phyloP scores from a whole-genome alignment of 345 rosid genomes.

The Aquilaria malaccensis region DNA sequence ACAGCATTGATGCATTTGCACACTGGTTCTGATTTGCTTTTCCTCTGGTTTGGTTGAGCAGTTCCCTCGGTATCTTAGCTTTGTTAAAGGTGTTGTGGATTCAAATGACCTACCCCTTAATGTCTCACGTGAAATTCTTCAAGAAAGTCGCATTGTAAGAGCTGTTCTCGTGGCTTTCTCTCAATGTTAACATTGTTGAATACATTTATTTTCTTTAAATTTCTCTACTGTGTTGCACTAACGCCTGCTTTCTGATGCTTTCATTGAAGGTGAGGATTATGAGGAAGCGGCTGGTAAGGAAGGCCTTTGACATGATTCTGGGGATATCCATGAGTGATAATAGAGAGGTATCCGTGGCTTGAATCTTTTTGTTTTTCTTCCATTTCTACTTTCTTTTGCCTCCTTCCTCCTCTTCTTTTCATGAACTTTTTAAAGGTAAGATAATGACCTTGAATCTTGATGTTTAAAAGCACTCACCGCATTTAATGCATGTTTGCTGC shows the following conservation, averaged over 20 bases:
- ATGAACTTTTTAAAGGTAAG: neutral
- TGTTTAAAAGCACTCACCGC: neutral
- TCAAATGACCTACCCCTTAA: slow-evolving; percentile 96
- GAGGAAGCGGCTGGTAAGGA: slow-evolving; percentile 87
- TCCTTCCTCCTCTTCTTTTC: neutral
- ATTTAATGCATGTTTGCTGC: neutral
- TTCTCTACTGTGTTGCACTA: neutral
- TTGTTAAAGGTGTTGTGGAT: slow-evolving; percentile 97
- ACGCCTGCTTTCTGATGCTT: slow-evolving; percentile 12
- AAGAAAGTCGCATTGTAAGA: slow-evolving; percentile 92
- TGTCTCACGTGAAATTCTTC: slow-evolving; percentile 97
- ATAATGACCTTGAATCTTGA: neutral
- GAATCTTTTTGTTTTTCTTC: neutral
- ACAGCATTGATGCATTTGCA: neutral
- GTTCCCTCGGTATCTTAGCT: slow-evolving; percentile 95
- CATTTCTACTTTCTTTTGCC: neutral
- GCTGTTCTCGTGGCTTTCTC: neutral
- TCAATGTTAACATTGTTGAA: neutral
- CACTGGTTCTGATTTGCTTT: slow-evolving; percentile 1
- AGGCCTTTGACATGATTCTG: slow-evolving; percentile 94
- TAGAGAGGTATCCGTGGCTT: slow-evolving; percentile 46
- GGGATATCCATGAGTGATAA: slow-evolving; percentile 90
- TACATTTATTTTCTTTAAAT: neutral
- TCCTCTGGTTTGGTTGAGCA: slow-evolving; percentile 18
- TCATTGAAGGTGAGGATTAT: slow-evolving; percentile 72